A percentile compares a stretch with the other conserved stretches of the same genome.
These are phyloP conservation scores for Pleurotus sapidus DNA, from an alignment of 768 basidiomycete genomes.

Conservation along the genomic window DNA sequence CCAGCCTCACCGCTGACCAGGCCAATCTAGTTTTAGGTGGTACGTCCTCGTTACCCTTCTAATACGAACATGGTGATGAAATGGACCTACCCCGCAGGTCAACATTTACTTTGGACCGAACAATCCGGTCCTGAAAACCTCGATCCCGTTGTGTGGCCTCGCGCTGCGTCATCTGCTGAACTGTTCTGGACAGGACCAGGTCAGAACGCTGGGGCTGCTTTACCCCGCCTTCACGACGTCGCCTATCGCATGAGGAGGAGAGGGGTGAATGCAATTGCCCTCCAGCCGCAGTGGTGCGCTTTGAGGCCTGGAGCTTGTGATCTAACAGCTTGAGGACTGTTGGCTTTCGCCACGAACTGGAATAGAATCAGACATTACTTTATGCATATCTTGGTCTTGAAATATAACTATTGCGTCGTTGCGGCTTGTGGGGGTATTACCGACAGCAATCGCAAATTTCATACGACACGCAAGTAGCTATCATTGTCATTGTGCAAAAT, in stretches of 20 bases:
- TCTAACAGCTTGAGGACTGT: slow-evolving; percentile 30
- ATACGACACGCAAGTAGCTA: too few relatives aligned
- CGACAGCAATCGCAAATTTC: too few relatives aligned
- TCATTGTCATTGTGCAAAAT: too few relatives aligned
- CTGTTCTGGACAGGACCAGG: slow-evolving; percentile 69
- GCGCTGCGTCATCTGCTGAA: slow-evolving; percentile 70
- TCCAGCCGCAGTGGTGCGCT: slow-evolving; percentile 76
- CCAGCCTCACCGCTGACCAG: slow-evolving; percentile 47
- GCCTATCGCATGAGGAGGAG: slow-evolving; percentile 58
- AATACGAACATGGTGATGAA: not conserved
- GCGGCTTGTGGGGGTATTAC: too few relatives aligned
- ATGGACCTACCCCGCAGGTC: slow-evolving; percentile 29
- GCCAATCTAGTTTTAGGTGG: slow-evolving; percentile 66
- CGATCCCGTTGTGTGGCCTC: slow-evolving; percentile 70
- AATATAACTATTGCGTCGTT: too few relatives aligned
- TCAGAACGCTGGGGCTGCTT: slow-evolving; percentile 41
- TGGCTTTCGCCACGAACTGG: too few relatives aligned
- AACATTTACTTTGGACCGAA: slow-evolving; percentile 74
- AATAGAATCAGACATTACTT: too few relatives aligned
- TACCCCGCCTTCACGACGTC: slow-evolving; percentile 66
- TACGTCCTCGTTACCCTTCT: slow-evolving; percentile 19
- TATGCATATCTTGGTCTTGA: too few relatives aligned
- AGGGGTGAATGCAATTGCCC: slow-evolving; percentile 54
- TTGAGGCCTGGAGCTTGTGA: slow-evolving; percentile 59
- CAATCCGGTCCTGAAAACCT: slow-evolving; percentile 68